Percentiles rank a stretch among this genome's conserved stretches.
These are phyloP conservation scores for Exophiala sideris DNA, from an alignment of 2,329 filamentous ascomycete species.

Conservation along the genomic window DNA sequence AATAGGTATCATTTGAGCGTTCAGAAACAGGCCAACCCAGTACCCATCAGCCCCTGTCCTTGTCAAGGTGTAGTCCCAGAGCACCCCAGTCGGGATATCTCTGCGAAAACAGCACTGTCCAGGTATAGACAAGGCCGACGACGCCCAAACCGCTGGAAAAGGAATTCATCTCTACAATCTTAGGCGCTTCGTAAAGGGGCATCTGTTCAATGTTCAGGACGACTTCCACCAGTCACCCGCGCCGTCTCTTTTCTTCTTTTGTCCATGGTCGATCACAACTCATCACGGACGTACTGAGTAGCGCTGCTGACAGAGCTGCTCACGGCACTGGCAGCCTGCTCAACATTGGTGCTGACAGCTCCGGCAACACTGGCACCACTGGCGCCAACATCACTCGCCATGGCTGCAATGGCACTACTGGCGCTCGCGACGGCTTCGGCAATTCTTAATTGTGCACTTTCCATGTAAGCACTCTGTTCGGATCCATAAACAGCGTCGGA, in stretches of 20 bases:
- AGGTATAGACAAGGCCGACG: background rate
- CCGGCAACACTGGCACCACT: conserved; percentile 35
- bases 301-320: conserved; percentile 40
- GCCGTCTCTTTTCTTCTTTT: background rate
- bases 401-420: conserved; percentile 32
- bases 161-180: background rate
- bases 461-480: conserved; percentile 34
- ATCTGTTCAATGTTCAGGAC: background rate
- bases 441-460: conserved; percentile 34
- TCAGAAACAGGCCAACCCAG: background rate
- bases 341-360: conserved; percentile 42
- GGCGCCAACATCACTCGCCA: conserved; percentile 31
- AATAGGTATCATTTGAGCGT: background rate
- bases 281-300: conserved; percentile 49
- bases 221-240: too few species aligned
- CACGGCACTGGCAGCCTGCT: conserved; percentile 47
- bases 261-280: conserved; percentile 41
- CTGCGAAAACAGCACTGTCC: too few species aligned
- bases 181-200: background rate
- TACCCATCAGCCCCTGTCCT: background rate
- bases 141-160: background rate
- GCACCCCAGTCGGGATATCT: too few species aligned
- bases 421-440: conserved; percentile 37
- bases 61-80: background rate
- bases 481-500: conserved; percentile 49